Evolutionary conservation across 2,329 filamentous ascomycete genomes (phyloP), one percentile per base, ranked within the genome.

Genomic region (Pseudogymnoascus sp.): DNA sequence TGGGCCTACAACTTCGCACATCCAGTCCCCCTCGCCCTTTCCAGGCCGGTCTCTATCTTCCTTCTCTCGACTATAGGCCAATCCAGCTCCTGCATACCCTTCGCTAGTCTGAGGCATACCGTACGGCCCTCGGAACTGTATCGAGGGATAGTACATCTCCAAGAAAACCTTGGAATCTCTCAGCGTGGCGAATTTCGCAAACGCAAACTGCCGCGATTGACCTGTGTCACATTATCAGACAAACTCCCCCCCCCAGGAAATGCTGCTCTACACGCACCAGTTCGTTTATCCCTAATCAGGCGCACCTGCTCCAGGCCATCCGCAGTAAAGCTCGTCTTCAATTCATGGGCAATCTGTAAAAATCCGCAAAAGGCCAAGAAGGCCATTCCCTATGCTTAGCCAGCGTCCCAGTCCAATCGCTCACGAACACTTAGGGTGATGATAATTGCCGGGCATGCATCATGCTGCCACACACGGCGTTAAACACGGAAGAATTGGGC

Each of bases 211-310:
- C 64, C 82, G 78, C 25, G 83, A 84, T 65, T 79, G 71, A 66
- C 81, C 83, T 85, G 64, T 60, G 7, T 11, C 31, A 60, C 31
- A 8, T 40, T 37, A 25, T 60, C 37, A 60, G 56, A 60, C 21
- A 37, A 38, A 34, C 31, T 11, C 1, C 11, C 2, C 7, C 3
- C 8, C 8, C 5, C 25, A 3, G 18, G 40, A 59, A 31, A 28
- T 61, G 37, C 2, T 36, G 31, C 66, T 59, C 66, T 62, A 60
- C 40, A 59, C 72, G 66, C 74, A 84, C 83, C 83, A 18, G 82
- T 84, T 65, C 82, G 79, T 63, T 82, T 78, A 68, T 85, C 82
- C 64, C 82, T 80, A 68, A 85, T 85, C 61, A 85, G 75, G 16
- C 82, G 77, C 59, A 85, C 76, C 68, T 84, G 82, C 69, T 84